Evolutionary conservation across 441 rosid species (phyloP), one percentile per base, ranked within the genome.

Genomic region (Adansonia grandidieri): DNA sequence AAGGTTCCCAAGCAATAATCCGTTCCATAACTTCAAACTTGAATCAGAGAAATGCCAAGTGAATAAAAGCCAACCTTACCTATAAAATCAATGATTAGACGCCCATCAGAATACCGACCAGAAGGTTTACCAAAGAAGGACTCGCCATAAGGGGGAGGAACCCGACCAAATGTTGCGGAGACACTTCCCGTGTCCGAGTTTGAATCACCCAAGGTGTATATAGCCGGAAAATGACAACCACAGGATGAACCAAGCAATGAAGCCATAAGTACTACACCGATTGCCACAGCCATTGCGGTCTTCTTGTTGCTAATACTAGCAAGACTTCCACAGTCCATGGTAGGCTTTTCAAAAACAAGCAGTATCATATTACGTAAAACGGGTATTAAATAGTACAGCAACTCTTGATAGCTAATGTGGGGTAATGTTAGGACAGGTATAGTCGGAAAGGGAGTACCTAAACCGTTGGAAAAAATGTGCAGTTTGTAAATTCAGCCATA

Each of bases 131-230:
- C 42, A 0, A 84, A 84, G 68, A 70, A 80, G 51, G 83, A 77
- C n/a, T 72, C n/a, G 5, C 85, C 87, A 22, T 66, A 50, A 3
- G 82, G 85, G 14, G 75, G 51, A 53, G 71, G 79, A 65, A 80
- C 24, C 24, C 66, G 54, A 67, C 78, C 53, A 44, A 85, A 81
- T 32, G 79, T 62, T 0, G 85, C 81, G 2, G 88, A 87, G 9
- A 3, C n/a, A 17, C 83, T 47, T 5, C 88, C 86, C 0, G 88
- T 85, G 81, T 87, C 86, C 7, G 88, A 85, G 70, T 87, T 85
- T 0, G 88, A 88, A 79, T 88, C 88, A 0, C 87, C 87, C 1
- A 82, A 85, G 79, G 77, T 86, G 84, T 77, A 82, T n/a, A 82
- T 74, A 0, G 87, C 85, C 8, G 83, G 86, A 51, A 84, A 75